These are phyloP conservation scores for Trametopsis cervina DNA, from an alignment of 768 basidiomycete species.

Conservation along the genomic window DNA sequence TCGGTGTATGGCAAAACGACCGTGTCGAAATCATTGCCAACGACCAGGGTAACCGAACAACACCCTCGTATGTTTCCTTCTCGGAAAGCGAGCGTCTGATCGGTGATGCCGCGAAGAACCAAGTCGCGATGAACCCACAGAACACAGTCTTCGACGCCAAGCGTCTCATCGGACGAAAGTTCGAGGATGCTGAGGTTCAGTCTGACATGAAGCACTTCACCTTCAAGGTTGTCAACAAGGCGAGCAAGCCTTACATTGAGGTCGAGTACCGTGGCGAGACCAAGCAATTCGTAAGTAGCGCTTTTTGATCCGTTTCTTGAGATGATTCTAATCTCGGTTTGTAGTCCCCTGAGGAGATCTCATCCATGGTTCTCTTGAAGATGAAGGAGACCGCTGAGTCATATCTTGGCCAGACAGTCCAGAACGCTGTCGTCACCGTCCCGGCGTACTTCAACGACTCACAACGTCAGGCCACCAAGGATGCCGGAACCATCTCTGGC, in stretches of 20 bases:
- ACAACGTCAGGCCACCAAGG: slow-evolving; percentile 97
- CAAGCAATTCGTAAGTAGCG: slow-evolving; percentile 78
- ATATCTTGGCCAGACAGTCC: slow-evolving; percentile 79
- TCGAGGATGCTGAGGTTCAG: slow-evolving; percentile 73
- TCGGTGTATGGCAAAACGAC: slow-evolving; percentile 99
- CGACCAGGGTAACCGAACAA: slow-evolving; percentile 92
- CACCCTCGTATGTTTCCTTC: slow-evolving; percentile 94
- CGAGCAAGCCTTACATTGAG: slow-evolving; percentile 81
- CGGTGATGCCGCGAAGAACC: slow-evolving; percentile 98
- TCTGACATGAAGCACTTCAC: slow-evolving; percentile 88
- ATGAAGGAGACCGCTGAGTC: slow-evolving; percentile 99
- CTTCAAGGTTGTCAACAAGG: slow-evolving; percentile 83
- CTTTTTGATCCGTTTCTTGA: not conserved
- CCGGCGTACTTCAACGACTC: slow-evolving; percentile 99
- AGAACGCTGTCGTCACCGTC: slow-evolving; percentile 92
- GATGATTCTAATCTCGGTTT: slow-evolving; percentile 21
- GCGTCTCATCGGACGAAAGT: slow-evolving; percentile 95
- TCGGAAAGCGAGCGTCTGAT: slow-evolving; percentile 94
- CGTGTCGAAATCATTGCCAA: slow-evolving; percentile 98
- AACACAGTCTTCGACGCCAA: slow-evolving; percentile 98
- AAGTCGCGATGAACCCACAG: slow-evolving; percentile 96
- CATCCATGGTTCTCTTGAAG: slow-evolving; percentile 94
- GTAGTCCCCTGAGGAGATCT: slow-evolving; percentile 93
- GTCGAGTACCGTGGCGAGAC: slow-evolving; percentile 91
- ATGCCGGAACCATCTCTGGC: slow-evolving; percentile 91